Evolutionary conservation across 768 basidiomycete species (phyloP).

Genomic region (Infundibulicybe gibba): DNA sequence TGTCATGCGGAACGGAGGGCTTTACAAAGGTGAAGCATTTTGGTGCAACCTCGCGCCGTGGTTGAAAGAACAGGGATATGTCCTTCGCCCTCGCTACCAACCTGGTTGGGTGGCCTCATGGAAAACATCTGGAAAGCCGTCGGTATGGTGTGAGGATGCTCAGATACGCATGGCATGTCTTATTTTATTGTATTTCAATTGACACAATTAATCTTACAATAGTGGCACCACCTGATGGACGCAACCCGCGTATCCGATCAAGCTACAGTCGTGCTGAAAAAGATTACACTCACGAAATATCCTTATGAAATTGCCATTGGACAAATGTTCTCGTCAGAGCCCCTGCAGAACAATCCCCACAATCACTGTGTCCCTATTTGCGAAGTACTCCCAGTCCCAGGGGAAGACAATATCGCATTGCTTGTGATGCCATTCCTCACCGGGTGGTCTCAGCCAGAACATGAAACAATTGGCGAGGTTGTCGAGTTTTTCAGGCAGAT

Average conservation of each 20-base stretch:
- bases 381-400: conserved; percentile 11
- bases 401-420: conserved; percentile 8
- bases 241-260: conserved; percentile 22
- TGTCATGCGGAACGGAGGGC: no score
- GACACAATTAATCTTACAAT: no score
- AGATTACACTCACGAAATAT: conserved; percentile 2
- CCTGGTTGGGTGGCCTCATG: no score
- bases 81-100: no score
- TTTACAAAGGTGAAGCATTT: no score
- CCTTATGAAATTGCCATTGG: conserved; percentile 24
- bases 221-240: conserved; percentile 18
- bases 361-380: conserved; percentile 30
- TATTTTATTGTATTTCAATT: no score
- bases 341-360: conserved; percentile 8
- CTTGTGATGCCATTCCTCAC: conserved; percentile 22
- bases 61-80: no score
- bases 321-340: conserved; percentile 12
- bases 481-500: conserved; percentile 24
- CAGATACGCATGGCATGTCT: no score
- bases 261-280: conserved; percentile 21
- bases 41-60: no score
- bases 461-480: conserved; percentile 24
- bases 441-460: no score
- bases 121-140: no score
- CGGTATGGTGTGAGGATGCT: no score